A percentile compares a stretch with the other conserved stretches of the same genome.
These are phyloP conservation scores for Orbilia oligospora DNA, from an alignment of 2,329 filamentous ascomycete genomes.

Conservation along the genomic window DNA sequence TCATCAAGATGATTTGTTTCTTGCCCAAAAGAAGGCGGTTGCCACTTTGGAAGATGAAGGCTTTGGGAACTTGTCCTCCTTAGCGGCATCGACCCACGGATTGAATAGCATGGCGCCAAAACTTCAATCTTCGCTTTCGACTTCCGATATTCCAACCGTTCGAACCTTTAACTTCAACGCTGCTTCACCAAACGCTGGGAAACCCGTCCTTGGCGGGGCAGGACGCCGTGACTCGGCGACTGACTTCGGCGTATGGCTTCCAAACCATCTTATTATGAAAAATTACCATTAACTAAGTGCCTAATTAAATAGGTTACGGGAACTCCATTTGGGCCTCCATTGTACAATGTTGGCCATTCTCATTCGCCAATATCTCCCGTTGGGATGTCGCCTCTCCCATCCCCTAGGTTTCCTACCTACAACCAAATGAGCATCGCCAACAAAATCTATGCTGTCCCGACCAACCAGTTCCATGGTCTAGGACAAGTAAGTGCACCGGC, in stretches of 20 bases:
- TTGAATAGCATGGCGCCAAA: conserved; percentile 70
- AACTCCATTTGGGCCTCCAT: conserved; percentile 62
- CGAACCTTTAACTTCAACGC: conserved; percentile 76
- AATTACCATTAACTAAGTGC: conserved; percentile 4
- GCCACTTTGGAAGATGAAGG: conserved; percentile 29
- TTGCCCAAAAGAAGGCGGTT: conserved; percentile 62
- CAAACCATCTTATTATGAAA: not conserved
- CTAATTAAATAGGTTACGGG: conserved; percentile 39
- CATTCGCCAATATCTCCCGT: conserved; percentile 62
- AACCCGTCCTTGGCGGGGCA: conserved; percentile 60
- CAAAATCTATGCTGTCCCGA: conserved; percentile 61
- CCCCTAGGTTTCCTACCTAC: conserved; percentile 63
- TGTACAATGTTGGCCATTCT: conserved; percentile 61
- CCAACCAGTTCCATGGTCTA: conserved; percentile 62
- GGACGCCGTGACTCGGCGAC: conserved; percentile 62
- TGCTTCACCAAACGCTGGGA: conserved; percentile 65
- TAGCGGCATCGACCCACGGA: conserved; percentile 60
- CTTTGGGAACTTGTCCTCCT: conserved; percentile 47
- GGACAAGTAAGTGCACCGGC: conserved; percentile 45
- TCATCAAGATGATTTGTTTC: conserved; percentile 56
- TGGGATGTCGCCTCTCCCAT: conserved; percentile 64
- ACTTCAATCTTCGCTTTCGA: conserved; percentile 89
- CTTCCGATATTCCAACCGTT: conserved; percentile 87
- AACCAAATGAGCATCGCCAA: conserved; percentile 63
- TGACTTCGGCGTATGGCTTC: conserved; percentile 60